Percentiles rank a stretch among this genome's conserved stretches.
These are phyloP conservation scores for Toxoplasma gondii DNA, from an alignment of 169 alveolate species.

Conservation along the genomic window DNA sequence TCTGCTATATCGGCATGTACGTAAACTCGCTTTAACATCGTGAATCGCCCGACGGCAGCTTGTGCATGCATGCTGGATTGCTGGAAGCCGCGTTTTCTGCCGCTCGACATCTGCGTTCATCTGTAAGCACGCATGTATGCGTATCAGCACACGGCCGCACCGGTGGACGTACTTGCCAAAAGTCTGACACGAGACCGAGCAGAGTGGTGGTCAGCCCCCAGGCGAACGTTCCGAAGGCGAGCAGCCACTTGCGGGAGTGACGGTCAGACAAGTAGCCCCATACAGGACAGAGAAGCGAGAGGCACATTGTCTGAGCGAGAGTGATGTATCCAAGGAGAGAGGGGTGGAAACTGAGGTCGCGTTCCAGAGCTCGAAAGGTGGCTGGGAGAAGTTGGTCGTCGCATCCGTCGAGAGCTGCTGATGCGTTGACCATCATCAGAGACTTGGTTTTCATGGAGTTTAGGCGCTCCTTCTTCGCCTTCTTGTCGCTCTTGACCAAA, in stretches of 20 bases:
- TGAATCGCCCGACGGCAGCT: too few species aligned
- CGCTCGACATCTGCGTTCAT: too few species aligned
- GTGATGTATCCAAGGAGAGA: conserved; percentile 83
- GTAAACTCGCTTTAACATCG: too few species aligned
- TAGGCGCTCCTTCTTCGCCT: conserved; percentile 11
- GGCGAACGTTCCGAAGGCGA: conserved; percentile 84
- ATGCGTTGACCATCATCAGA: conserved; percentile 80
- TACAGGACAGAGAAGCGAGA: conserved; percentile 85
- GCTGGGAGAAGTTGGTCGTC: conserved; percentile 91
- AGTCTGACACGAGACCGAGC: conserved; percentile 80
- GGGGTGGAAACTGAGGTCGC: conserved; percentile 85
- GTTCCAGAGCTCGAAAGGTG: conserved; percentile 89
- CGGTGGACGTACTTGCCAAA: conserved; percentile 70
- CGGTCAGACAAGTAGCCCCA: conserved; percentile 91
- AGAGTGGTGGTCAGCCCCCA: conserved; percentile 87
- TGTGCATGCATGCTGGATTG: too few species aligned
- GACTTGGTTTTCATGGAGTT: conserved; percentile 61
- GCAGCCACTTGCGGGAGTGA: conserved; percentile 83
- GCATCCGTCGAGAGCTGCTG: conserved; percentile 90
- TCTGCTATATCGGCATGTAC: too few species aligned
- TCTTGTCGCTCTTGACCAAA: not conserved
- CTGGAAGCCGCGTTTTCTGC: too few species aligned
- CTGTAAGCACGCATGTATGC: too few species aligned
- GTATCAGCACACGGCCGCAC: too few species aligned
- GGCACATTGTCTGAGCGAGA: conserved; percentile 84